A percentile compares a stretch with the other conserved stretches of the same genome.
Conservation (phyloP, 2,329 filamentous ascomycete species). For the Aciculosporium take region DNA sequence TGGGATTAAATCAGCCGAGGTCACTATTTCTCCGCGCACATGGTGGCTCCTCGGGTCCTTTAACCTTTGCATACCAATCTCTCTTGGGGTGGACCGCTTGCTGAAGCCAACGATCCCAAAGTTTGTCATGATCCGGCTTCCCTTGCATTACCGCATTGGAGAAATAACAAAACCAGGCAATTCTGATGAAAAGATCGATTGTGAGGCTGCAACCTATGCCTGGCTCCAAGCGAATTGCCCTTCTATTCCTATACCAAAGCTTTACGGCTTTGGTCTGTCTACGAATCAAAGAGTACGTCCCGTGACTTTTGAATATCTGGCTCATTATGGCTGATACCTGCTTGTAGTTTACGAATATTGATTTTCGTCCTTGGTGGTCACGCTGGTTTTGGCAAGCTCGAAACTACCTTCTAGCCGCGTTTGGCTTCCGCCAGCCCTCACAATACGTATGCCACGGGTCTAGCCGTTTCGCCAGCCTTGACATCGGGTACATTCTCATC, state of each 20-base stretch:
- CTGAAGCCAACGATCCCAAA: not conserved
- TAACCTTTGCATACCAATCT: not conserved
- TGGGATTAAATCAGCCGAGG: not conserved
- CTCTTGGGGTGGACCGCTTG: not conserved
- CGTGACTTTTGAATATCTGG: not conserved
- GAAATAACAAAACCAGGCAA: constrained; percentile 22
- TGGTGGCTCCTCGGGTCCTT: not conserved
- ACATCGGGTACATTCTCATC: constrained; percentile 11
- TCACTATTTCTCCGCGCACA: not conserved
- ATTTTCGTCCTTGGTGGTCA: not conserved
- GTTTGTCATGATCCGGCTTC: not conserved
- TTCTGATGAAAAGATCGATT: constrained; percentile 25
- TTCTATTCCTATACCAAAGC: constrained; percentile 12
- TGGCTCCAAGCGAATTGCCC: constrained; percentile 11
- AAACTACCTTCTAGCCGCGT: not conserved
- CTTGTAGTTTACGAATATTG: not conserved
- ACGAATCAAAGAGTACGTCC: constrained; percentile 8
- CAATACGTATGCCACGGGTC: constrained; percentile 6
- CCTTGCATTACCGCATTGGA: constrained; percentile 18
- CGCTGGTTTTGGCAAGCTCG: not conserved
- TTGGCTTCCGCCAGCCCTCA: constrained; percentile 8
- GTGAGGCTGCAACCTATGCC: constrained; percentile 10
- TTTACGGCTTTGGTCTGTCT: constrained; percentile 13
- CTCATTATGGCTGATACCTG: not conserved
- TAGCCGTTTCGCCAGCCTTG: constrained; percentile 6